These are phyloP conservation scores for Rhizopus arrhizus DNA, from an alignment of 371 early-diverging fungal genomes.

Conservation along the genomic window DNA sequence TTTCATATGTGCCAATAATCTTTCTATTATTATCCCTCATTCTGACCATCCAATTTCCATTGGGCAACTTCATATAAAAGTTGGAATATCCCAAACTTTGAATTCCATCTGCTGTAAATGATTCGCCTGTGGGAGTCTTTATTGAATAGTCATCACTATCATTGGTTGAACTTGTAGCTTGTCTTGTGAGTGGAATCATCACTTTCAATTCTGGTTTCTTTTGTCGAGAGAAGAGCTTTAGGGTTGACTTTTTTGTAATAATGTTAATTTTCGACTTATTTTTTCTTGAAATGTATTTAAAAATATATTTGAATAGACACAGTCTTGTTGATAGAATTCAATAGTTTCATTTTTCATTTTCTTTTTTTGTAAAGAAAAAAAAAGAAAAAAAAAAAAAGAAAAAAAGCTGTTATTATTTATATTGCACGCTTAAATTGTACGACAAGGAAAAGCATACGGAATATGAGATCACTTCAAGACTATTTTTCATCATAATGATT, in stretches of 20 bases:
- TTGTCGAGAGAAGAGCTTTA: slow-evolving; percentile 8
- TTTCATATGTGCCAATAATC: slow-evolving; percentile 39
- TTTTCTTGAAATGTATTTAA: neutral
- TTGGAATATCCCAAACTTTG: slow-evolving; percentile 33
- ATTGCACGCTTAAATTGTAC: no score
- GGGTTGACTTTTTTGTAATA: slow-evolving; percentile 22
- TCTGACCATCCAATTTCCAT: slow-evolving; percentile 41
- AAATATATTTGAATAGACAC: neutral
- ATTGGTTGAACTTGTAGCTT: neutral
- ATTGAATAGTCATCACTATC: neutral
- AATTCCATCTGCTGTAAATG: neutral
- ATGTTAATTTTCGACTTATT: neutral
- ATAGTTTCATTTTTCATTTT: slow-evolving; percentile 19
- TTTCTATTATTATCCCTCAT: slow-evolving; percentile 32
- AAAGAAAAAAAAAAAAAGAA: slow-evolving; percentile 1
- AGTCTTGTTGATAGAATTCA: slow-evolving; percentile 8
- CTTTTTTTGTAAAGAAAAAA: neutral
- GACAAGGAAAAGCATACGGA: no score
- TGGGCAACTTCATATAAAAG: slow-evolving; percentile 40
- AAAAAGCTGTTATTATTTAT: neutral
- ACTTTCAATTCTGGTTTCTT: slow-evolving; percentile 2
- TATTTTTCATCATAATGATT: no score
- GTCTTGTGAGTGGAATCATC: neutral
- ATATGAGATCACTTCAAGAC: no score
- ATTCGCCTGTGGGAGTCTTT: neutral